Evolutionary conservation across 2,329 filamentous ascomycete genomes (phyloP), one percentile per base, ranked within the genome.

Genomic region (Ascochyta rabiei): DNA sequence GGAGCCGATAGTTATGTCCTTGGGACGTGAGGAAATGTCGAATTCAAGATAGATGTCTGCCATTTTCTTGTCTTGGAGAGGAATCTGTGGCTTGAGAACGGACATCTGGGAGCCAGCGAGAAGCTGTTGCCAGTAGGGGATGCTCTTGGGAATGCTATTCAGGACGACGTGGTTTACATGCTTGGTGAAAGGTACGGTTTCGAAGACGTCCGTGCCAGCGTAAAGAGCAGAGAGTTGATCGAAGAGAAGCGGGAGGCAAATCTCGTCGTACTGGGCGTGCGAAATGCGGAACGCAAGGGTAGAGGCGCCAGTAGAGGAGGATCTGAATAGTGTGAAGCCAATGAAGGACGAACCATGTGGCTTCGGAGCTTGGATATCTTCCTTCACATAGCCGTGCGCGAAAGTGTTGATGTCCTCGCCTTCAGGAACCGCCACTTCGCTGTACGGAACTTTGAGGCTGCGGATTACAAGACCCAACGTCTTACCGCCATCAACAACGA

Each of bases 201-300:
- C 52, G 0, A 67, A 49, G 5, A 76, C 49, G 0, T 59, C 30
- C 6, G 57, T 56, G 7, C 75, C 77, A 37, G 77, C 67, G 44
- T 82, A 86, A 6, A 87, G 76, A 0, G 80, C 78, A 3, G 82
- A 83, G 35, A 89, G 81, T 64, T 88, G 84, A 16, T 79, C 79
- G 53, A 89, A 80, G 18, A 89, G 80, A n/a, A 80, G 75, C 0
- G 85, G 83, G 8, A 89, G 79, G 60, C 84, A 89, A 19, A 89
- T 85, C 59, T 87, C 87, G 60, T 89, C 87, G 66, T 89, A 89
- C 61, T 89, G 86, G 0, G 86, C 84, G 69, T 89, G 87, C 0
- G 86, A 89, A 50, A 89, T 81, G 51, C 86, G 82, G 68, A 88
- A 80, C 54, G 83, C 75, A 13, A 89, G 81, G 40, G 79, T 78